phyloP scores from a whole-genome alignment of 1,139 yeast genomes.

The Sugiyamaella pinicola region DNA sequence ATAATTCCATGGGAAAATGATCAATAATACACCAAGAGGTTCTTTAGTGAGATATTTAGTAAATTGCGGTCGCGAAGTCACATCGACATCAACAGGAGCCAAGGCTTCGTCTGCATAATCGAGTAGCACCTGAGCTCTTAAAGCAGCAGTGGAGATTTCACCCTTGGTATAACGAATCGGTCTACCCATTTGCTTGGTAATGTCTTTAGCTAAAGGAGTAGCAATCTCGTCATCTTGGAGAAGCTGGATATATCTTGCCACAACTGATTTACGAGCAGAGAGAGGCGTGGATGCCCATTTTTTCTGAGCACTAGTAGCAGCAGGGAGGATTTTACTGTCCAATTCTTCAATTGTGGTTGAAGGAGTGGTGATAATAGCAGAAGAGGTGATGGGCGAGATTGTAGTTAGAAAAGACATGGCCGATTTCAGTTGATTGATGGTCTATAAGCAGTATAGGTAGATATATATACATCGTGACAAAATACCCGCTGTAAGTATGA shows the following conservation, averaged over 20 bases:
- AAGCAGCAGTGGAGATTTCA: constrained; percentile 41
- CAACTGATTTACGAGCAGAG: constrained; percentile 38
- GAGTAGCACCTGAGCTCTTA: constrained; percentile 39
- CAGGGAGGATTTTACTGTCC: constrained; percentile 31
- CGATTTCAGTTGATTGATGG: too few species aligned
- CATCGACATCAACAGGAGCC: constrained; percentile 38
- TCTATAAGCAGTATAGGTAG: too few species aligned
- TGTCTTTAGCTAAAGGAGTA: constrained; percentile 36
- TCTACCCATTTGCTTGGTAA: constrained; percentile 45
- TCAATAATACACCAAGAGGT: constrained; percentile 79
- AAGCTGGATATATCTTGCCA: constrained; percentile 37
- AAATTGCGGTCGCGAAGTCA: constrained; percentile 36
- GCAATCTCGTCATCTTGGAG: constrained; percentile 35
- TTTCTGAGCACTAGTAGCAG: constrained; percentile 38
- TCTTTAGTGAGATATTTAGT: constrained; percentile 56
- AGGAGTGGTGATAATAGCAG: constrained; percentile 36
- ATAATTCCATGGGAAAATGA: constrained; percentile 88
- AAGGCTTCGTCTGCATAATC: constrained; percentile 42
- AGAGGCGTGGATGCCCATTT: constrained; percentile 37
- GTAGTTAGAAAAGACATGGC: constrained; percentile 33
- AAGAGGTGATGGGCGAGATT: constrained; percentile 40
- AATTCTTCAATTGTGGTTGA: constrained; percentile 37
- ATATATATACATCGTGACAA: too few species aligned
- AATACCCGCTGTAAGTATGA: too few species aligned
- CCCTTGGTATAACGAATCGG: constrained; percentile 43